Conservation (phyloP, 1,284 basidiomycete species). For the Peniophora sp. region DNA sequence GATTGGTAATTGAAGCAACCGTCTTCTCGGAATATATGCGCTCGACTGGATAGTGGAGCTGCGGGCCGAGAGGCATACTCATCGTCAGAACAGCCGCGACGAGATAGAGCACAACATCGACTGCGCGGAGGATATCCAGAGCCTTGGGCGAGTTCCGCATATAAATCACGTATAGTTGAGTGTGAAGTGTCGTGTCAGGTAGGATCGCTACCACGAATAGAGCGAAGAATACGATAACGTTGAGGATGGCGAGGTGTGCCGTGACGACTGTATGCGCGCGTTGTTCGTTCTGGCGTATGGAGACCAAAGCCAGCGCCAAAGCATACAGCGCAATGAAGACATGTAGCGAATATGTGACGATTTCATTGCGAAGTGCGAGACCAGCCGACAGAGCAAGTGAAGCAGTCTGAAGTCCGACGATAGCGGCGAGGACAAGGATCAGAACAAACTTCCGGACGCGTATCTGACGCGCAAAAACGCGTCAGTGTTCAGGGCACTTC, state of each 20-base stretch:
- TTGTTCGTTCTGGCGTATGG: slow-evolving; percentile 44
- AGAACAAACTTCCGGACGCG: slow-evolving; percentile 48
- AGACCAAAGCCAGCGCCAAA: slow-evolving; percentile 41
- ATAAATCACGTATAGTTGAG: slow-evolving; percentile 5
- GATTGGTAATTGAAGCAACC: slow-evolving; percentile 45
- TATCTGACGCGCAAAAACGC: slow-evolving; percentile 29
- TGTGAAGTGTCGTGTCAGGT: slow-evolving; percentile 27
- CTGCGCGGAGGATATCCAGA: slow-evolving; percentile 20
- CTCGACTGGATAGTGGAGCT: slow-evolving; percentile 62
- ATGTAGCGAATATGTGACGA: slow-evolving; percentile 41
- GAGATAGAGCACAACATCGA: slow-evolving; percentile 47
- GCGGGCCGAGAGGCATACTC: slow-evolving; percentile 65
- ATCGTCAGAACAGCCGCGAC: slow-evolving; percentile 40
- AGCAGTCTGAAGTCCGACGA: slow-evolving; percentile 45
- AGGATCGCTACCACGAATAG: slow-evolving; percentile 46
- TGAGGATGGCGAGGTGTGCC: slow-evolving; percentile 57
- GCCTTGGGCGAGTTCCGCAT: neutral
- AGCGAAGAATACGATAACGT: slow-evolving; percentile 44
- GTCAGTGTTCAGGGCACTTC: neutral
- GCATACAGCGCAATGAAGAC: slow-evolving; percentile 55
- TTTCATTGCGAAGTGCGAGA: slow-evolving; percentile 26
- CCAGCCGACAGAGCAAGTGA: slow-evolving; percentile 7
- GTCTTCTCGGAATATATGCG: slow-evolving; percentile 71
- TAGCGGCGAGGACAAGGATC: slow-evolving; percentile 31
- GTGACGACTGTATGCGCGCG: slow-evolving; percentile 53